Evolutionary conservation across 2,329 filamentous ascomycete species (phyloP).

Genomic region (Paecilomyces niveus): DNA sequence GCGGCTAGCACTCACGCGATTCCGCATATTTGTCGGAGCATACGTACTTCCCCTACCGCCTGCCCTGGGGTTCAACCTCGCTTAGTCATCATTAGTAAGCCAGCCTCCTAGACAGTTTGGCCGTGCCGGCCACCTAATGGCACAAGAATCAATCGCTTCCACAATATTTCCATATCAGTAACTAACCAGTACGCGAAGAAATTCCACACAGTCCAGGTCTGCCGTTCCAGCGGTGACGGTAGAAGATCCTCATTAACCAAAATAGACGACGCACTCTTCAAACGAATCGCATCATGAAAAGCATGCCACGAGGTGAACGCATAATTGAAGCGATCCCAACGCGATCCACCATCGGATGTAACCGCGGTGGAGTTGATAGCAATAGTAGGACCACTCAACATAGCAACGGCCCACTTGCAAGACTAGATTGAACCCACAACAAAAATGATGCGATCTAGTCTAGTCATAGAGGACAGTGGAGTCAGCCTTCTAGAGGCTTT

Average conservation of each 20-base stretch:
- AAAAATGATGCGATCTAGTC: background rate
- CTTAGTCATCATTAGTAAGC: too few species aligned
- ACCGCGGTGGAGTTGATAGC: background rate
- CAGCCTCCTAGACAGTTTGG: too few species aligned
- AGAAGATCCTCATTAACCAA: constrained; percentile 15
- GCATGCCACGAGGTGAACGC: constrained; percentile 9
- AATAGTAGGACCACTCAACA: background rate
- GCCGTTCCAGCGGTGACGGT: constrained; percentile 12
- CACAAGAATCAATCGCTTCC: too few species aligned
- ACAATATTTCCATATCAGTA: too few species aligned
- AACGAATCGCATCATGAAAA: constrained; percentile 8
- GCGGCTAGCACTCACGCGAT: too few species aligned
- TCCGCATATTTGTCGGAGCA: too few species aligned
- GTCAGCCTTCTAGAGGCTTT: background rate
- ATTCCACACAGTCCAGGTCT: constrained; percentile 15
- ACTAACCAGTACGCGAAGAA: constrained; percentile 16
- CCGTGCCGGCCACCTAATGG: too few species aligned
- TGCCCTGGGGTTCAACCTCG: too few species aligned
- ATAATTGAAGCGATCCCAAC: constrained; percentile 5
- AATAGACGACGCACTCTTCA: constrained; percentile 13
- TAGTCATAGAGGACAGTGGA: background rate
- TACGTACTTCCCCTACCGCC: too few species aligned
- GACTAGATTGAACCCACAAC: background rate
- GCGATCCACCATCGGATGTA: constrained; percentile 1
- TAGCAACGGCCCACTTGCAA: background rate